Evolutionary conservation across 2,329 filamentous ascomycete species (phyloP).

Genomic region (Coniochaeta sp.): DNA sequence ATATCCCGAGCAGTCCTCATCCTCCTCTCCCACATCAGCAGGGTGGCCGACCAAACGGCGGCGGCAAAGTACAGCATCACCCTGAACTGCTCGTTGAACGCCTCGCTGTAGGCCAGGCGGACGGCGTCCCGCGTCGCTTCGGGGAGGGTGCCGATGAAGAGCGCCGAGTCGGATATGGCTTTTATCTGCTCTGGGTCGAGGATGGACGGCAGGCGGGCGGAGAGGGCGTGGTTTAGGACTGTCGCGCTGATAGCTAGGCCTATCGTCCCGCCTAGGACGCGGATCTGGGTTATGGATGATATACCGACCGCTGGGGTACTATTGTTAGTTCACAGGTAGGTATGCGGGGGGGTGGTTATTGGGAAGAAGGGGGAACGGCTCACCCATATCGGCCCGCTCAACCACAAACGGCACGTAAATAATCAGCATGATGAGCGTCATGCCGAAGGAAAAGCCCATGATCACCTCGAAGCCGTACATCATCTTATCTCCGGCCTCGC

Average conservation of each 20-base stretch:
- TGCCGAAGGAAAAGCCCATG: background rate
- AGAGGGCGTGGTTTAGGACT: background rate
- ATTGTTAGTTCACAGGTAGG: too few species aligned
- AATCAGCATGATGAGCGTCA: background rate
- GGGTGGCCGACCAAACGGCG: background rate
- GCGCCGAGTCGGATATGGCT: background rate
- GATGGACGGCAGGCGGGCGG: background rate
- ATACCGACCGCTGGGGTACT: background rate
- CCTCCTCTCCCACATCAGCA: background rate
- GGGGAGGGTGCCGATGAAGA: background rate
- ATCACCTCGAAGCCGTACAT: background rate
- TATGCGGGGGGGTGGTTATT: too few species aligned
- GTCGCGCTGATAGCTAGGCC: background rate
- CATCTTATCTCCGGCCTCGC: background rate
- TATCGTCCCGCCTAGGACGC: background rate
- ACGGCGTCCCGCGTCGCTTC: background rate
- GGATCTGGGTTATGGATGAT: background rate
- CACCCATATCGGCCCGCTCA: background rate
- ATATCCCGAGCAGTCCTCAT: background rate
- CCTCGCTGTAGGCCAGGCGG: background rate
- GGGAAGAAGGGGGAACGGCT: background rate
- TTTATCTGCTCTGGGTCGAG: background rate
- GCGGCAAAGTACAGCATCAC: slow-evolving; percentile 1
- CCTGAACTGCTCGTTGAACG: background rate
- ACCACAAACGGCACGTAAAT: background rate